Evolutionary conservation across 768 basidiomycete species (phyloP).

Genomic region (Lactifluus subvellereus): DNA sequence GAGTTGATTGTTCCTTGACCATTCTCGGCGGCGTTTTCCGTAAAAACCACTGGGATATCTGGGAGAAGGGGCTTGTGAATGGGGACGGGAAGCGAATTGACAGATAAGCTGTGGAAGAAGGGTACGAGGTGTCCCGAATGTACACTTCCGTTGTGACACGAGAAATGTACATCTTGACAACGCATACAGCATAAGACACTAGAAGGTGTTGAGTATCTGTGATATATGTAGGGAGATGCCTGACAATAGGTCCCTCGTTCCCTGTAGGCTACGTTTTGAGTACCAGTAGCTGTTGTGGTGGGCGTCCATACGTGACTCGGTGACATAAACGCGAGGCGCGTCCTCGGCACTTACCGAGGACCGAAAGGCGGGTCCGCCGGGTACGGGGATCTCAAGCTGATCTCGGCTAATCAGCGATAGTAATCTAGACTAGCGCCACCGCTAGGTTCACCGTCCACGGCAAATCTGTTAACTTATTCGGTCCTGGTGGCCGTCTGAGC

Average conservation of each 20-base stretch:
- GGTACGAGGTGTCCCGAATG: background rate
- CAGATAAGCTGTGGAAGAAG: background rate
- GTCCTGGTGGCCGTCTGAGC: background rate
- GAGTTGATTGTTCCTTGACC: background rate
- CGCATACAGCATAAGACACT: conserved; percentile 4
- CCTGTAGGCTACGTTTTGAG: too few relatives aligned
- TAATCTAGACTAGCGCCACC: background rate
- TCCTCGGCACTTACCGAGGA: background rate
- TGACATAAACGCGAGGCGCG: background rate
- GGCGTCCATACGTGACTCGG: too few relatives aligned
- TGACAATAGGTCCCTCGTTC: too few relatives aligned
- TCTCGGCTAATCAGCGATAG: conserved; percentile 2
- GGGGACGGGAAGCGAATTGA: background rate
- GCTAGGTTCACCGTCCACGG: background rate
- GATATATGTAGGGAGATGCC: too few relatives aligned
- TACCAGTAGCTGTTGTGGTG: too few relatives aligned
- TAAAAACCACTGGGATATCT: too few relatives aligned
- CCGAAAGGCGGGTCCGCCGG: background rate
- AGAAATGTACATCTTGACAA: background rate
- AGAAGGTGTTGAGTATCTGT: background rate
- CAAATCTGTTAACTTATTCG: background rate
- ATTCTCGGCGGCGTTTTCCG: background rate
- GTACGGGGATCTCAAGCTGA: conserved; percentile 8
- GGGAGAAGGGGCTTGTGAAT: too few relatives aligned
- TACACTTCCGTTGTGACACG: background rate